Conservation (phyloP, 2,329 filamentous ascomycete genomes). For the Exophiala alcalophila region DNA sequence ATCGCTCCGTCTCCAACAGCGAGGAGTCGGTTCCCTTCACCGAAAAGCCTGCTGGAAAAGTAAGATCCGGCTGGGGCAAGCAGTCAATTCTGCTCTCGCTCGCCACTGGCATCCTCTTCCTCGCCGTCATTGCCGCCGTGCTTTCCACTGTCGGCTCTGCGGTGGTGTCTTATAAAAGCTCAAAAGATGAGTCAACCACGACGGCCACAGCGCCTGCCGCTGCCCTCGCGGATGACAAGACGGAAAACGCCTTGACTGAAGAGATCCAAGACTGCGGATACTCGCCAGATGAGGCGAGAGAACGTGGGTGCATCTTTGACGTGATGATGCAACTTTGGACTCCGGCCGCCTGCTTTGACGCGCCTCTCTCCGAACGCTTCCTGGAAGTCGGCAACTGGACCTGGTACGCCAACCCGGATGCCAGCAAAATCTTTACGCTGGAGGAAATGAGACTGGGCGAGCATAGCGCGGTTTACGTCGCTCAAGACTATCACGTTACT, state of each 20-base stretch:
- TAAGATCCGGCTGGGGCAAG: constrained; percentile 25
- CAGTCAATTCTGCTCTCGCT: constrained; percentile 23
- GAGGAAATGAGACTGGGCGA: constrained; percentile 29
- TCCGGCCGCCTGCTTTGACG: constrained; percentile 26
- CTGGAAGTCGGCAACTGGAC: constrained; percentile 30
- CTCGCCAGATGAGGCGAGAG: constrained; percentile 25
- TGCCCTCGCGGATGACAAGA: constrained; percentile 9
- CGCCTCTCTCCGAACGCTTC: constrained; percentile 26
- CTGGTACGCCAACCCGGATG: constrained; percentile 27
- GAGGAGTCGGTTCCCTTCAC: constrained; percentile 20
- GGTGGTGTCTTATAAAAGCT: constrained; percentile 15
- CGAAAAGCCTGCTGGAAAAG: constrained; percentile 11
- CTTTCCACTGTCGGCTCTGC: constrained; percentile 23
- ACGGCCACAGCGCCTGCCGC: constrained; percentile 10
- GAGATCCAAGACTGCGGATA: constrained; percentile 27
- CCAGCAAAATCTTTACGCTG: constrained; percentile 14
- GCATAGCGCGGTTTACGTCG: constrained; percentile 29
- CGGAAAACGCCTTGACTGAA: constrained; percentile 7
- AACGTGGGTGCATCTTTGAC: constrained; percentile 28
- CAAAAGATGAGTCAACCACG: constrained; percentile 3
- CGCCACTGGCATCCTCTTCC: constrained; percentile 24
- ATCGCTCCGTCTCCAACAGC: constrained; percentile 24
- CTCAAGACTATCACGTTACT: constrained; percentile 28
- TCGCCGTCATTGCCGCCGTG: constrained; percentile 23
- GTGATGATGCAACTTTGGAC: constrained; percentile 32